Conservation (phyloP, 2,329 filamentous ascomycete species). For the Paecilomyces fulvus region DNA sequence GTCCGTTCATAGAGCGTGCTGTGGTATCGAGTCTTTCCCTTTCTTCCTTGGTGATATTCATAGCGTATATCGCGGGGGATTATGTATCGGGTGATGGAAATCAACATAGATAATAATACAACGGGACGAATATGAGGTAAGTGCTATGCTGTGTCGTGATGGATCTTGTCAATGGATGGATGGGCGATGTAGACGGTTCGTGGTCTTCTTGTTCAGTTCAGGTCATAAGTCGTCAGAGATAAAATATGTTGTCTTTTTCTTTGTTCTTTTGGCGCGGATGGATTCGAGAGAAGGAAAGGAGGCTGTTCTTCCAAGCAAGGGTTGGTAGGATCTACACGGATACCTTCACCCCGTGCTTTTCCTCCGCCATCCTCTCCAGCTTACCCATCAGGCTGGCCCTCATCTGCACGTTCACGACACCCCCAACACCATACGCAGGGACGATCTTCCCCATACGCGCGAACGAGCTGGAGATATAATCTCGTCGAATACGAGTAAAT, state of each 20-base stretch:
- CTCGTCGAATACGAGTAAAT: slow-evolving; percentile 57
- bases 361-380: slow-evolving; percentile 41
- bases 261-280: not conserved
- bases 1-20: too few species aligned
- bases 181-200: not conserved
- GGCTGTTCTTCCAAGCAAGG: too few species aligned
- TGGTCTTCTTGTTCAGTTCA: not conserved
- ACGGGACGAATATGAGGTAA: not conserved
- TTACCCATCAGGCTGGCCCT: slow-evolving; percentile 58
- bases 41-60: not conserved
- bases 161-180: not conserved
- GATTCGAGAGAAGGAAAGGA: not conserved
- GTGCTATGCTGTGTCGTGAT: not conserved
- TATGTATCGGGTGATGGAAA: not conserved
- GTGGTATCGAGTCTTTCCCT: not conserved
- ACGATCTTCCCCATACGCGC: slow-evolving; percentile 79
- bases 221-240: not conserved
- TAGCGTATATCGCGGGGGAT: not conserved
- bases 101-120: not conserved
- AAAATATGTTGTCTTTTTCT: not conserved
- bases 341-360: slow-evolving; percentile 24
- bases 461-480: slow-evolving; percentile 65
- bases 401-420: slow-evolving; percentile 72
- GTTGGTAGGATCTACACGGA: not conserved
- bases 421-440: slow-evolving; percentile 80